A percentile compares a stretch with the other conserved stretches of the same genome.
Conservation (phyloP, 768 basidiomycete species). For the Gelatoporia subvermispora region DNA sequence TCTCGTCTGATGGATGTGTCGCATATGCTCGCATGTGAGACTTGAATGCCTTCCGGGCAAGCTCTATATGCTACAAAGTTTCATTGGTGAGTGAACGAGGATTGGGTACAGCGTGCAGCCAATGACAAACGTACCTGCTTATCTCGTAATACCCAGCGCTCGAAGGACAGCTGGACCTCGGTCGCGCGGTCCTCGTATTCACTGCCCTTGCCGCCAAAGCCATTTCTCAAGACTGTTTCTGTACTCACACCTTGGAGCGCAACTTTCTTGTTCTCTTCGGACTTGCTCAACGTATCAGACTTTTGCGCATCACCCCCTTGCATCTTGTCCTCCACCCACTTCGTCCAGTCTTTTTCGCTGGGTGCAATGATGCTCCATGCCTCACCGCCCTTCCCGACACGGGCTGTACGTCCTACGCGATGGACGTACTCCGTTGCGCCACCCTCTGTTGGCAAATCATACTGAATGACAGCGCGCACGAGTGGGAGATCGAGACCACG, state of each 20-base stretch:
- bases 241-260: slow-evolving; percentile 56
- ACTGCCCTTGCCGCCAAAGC: slow-evolving; percentile 78
- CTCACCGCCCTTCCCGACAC: slow-evolving; percentile 92
- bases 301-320: slow-evolving; percentile 31
- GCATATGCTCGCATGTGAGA: slow-evolving; percentile 96
- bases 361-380: slow-evolving; percentile 92
- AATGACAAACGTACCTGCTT: slow-evolving; percentile 52
- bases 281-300: slow-evolving; percentile 7
- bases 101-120: slow-evolving; percentile 1
- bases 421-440: slow-evolving; percentile 96
- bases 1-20: slow-evolving; percentile 93
- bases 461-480: slow-evolving; percentile 93
- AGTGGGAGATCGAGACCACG: slow-evolving; percentile 93
- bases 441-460: slow-evolving; percentile 96
- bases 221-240: slow-evolving; percentile 67
- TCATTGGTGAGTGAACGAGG: slow-evolving; percentile 1
- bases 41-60: slow-evolving; percentile 81
- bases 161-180: slow-evolving; percentile 91
- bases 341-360: slow-evolving; percentile 84
- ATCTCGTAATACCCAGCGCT: slow-evolving; percentile 80
- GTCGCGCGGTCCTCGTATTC: slow-evolving; percentile 91
- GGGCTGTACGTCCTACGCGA: slow-evolving; percentile 93
- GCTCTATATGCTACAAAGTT: slow-evolving; percentile 55
- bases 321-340: slow-evolving; percentile 87
- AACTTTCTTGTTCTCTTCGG: slow-evolving; percentile 32